Evolutionary conservation across 805 yeast species (phyloP).

Genomic region (Candida piceae): DNA sequence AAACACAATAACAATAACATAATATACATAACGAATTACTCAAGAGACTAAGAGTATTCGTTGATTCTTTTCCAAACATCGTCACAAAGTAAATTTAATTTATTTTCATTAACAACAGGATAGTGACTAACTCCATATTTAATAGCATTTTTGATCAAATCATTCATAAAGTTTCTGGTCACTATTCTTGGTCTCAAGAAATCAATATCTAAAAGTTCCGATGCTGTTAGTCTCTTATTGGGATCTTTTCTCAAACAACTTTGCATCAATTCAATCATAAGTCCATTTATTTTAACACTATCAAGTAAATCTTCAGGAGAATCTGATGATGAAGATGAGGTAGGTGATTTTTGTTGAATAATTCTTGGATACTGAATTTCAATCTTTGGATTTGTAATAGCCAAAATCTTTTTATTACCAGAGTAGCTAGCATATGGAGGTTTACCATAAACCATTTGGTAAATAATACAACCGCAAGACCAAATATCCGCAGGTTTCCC

Average conservation of each 20-base stretch:
- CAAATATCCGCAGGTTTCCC: constrained; percentile 96
- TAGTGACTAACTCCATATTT: constrained; percentile 57
- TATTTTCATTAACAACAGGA: constrained; percentile 29
- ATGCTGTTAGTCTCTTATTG: constrained; percentile 55
- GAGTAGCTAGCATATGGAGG: constrained; percentile 83
- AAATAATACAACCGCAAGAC: constrained; percentile 96
- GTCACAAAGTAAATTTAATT: constrained; percentile 41
- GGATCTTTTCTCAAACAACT: constrained; percentile 74
- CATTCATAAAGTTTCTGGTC: constrained; percentile 59
- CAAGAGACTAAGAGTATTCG: constrained; percentile 33
- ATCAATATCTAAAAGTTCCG: constrained; percentile 52
- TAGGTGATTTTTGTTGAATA: background rate
- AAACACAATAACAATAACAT: no score
- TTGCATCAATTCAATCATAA: constrained; percentile 62
- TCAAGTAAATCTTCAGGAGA: constrained; percentile 13
- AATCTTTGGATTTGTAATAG: constrained; percentile 81
- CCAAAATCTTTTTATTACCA: constrained; percentile 73
- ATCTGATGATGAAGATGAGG: no score
- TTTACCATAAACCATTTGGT: constrained; percentile 90
- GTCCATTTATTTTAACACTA: constrained; percentile 22
- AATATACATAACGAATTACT: no score
- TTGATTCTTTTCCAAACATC: constrained; percentile 55
- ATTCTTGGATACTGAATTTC: constrained; percentile 59
- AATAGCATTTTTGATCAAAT: constrained; percentile 72
- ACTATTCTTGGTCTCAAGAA: constrained; percentile 75